A percentile compares a stretch with the other conserved stretches of the same genome.
Conservation (phyloP, 225 moss, liverwort and hornwort species). For the Physcomitrium patens region DNA sequence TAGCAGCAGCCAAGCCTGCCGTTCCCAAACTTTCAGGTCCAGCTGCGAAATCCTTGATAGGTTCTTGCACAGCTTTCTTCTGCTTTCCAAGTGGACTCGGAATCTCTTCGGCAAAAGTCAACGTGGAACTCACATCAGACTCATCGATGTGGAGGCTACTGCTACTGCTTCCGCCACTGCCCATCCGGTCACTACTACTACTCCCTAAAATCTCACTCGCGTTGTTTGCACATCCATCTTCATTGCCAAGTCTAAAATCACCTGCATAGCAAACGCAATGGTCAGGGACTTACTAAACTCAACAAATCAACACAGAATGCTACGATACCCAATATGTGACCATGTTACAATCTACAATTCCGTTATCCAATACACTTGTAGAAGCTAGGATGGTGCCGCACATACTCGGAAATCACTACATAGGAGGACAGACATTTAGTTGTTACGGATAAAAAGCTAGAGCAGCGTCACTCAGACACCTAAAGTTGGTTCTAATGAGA, state of each 20-base stretch:
- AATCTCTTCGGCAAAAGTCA: slow-evolving; percentile 36
- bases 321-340: neutral
- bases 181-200: slow-evolving; percentile 39
- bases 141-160: slow-evolving; percentile 29
- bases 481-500: neutral
- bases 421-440: neutral
- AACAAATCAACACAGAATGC: neutral
- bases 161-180: slow-evolving; percentile 45
- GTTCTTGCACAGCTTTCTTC: neutral
- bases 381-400: neutral
- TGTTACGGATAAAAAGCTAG: neutral
- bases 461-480: neutral
- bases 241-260: slow-evolving; percentile 24
- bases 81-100: slow-evolving; percentile 30
- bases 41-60: neutral
- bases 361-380: neutral
- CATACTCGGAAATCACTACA: neutral
- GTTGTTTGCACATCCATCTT: slow-evolving; percentile 24
- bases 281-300: neutral
- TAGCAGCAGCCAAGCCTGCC: slow-evolving; percentile 33
- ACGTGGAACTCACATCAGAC: slow-evolving; percentile 43
- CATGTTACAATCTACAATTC: neutral
- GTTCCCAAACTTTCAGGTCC: slow-evolving; percentile 28
- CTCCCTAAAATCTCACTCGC: slow-evolving; percentile 27
- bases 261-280: slow-evolving; percentile 21